Evolutionary conservation across 371 early-diverging fungal genomes (phyloP), one percentile per base, ranked within the genome.

Genomic region (Globomyces sp.): DNA sequence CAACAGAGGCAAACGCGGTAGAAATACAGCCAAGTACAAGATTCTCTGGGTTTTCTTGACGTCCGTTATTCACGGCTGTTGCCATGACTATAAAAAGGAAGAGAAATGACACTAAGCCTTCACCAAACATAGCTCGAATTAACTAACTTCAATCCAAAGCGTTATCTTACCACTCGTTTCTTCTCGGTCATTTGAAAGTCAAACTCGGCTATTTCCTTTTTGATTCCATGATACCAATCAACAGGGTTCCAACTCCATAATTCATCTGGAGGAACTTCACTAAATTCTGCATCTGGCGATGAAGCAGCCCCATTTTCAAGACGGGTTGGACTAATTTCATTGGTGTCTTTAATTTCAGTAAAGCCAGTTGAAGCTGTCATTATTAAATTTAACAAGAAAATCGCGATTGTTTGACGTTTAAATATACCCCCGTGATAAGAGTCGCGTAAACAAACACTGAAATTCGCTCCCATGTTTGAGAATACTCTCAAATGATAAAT

Each of bases 1-100:
- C 89, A 40, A 88, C 77, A 11, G 79, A 67, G 8, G 66, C 57
- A 45, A 90, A 83, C 1, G 80, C 86, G 10, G 88, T 82, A 3
- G 84, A 73, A 11, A 89, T 65, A 42, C 79, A 81, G 47, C 79
- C 77, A 4, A 85, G 75, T 4, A 85, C 81, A 8, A 79, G 64
- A 64, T 74, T 80, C 42, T 83, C 84, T 34, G 78, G 73, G 11
- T 65, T 65, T 40, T 68, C 70, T 57, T 78, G 76, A 0, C 84
- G 80, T 51, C 74, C 72, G 66, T 81, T 80, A 73, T 81, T 83
- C 64, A 83, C 77, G 5, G 71, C 57, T n/a, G 72, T 74, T 36
- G 80, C 80, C 67, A 74, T 74, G 49, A 81, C 84, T 42, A 77
- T 75, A 66, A 84, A 84, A 24, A 84, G 63, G 74, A 84, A 84